These are phyloP conservation scores for Geotrichum citri-aurantii DNA, from an alignment of 1,139 yeast species.

Conservation along the genomic window DNA sequence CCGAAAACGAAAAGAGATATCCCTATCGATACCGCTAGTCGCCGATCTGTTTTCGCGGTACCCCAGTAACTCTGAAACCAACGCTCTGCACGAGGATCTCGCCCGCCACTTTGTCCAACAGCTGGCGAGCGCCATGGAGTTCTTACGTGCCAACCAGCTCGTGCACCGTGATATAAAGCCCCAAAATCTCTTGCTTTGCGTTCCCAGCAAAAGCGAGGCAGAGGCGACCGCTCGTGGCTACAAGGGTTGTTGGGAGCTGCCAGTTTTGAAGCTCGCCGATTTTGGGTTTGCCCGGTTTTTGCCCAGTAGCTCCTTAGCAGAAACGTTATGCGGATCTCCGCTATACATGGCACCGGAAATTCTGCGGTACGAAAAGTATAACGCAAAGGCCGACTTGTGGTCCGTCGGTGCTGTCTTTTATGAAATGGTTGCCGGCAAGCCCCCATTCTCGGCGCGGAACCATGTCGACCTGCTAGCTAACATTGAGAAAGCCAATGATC, in stretches of 20 bases:
- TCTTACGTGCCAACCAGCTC: slow-evolving; percentile 72
- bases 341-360: slow-evolving; percentile 98
- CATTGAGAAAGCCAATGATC: slow-evolving; percentile 76
- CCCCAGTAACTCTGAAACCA: slow-evolving; percentile 69
- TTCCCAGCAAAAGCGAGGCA: slow-evolving; percentile 58
- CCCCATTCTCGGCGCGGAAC: slow-evolving; percentile 90
- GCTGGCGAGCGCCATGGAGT: slow-evolving; percentile 74
- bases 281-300: slow-evolving; percentile 94
- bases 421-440: slow-evolving; percentile 92
- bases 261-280: slow-evolving; percentile 88
- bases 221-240: slow-evolving; percentile 55
- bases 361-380: slow-evolving; percentile 84
- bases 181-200: slow-evolving; percentile 77
- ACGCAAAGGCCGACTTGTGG: slow-evolving; percentile 97
- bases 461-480: slow-evolving; percentile 82
- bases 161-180: slow-evolving; percentile 95
- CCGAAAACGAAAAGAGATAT: slow-evolving; percentile 64
- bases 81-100: slow-evolving; percentile 72
- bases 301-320: slow-evolving; percentile 91
- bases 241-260: slow-evolving; percentile 82
- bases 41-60: slow-evolving; percentile 69
- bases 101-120: slow-evolving; percentile 84
- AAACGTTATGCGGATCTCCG: slow-evolving; percentile 95
- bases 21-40: slow-evolving; percentile 71
- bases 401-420: slow-evolving; percentile 94